Conservation (phyloP, 805 yeast genomes). For the Danielia oregonensis region DNA sequence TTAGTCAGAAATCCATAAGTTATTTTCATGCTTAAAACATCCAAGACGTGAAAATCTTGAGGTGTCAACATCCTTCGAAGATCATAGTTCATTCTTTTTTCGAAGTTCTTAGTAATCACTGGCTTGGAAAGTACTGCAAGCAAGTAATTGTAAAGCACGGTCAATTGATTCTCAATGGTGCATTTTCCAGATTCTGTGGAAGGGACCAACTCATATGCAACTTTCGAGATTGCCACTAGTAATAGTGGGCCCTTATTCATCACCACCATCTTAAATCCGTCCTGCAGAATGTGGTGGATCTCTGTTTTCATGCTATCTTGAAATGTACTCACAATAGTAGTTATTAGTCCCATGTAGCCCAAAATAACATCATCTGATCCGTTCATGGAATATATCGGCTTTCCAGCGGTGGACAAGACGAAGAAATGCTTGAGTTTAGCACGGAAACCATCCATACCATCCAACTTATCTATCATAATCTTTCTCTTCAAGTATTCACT, state of each 20-base stretch:
- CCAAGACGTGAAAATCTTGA: slow-evolving; percentile 69
- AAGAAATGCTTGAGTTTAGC: slow-evolving; percentile 63
- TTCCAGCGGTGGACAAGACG: slow-evolving; percentile 79
- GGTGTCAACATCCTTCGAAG: slow-evolving; percentile 70
- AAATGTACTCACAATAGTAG: slow-evolving; percentile 73
- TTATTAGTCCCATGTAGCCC: slow-evolving; percentile 75
- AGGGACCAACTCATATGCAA: slow-evolving; percentile 41
- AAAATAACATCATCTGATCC: slow-evolving; percentile 66
- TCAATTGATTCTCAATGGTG: slow-evolving; percentile 50
- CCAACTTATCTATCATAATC: slow-evolving; percentile 16
- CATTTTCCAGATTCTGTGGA: neutral
- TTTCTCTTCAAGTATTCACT: slow-evolving; percentile 5
- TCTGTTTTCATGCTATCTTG: slow-evolving; percentile 38
- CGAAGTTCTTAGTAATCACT: slow-evolving; percentile 65
- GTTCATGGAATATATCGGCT: slow-evolving; percentile 77
- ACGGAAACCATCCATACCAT: slow-evolving; percentile 18
- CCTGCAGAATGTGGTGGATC: slow-evolving; percentile 52
- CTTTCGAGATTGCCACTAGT: slow-evolving; percentile 62
- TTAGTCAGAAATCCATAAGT: slow-evolving; percentile 29
- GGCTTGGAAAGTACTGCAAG: slow-evolving; percentile 82
- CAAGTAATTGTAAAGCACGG: slow-evolving; percentile 69
- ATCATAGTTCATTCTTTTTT: slow-evolving; percentile 75
- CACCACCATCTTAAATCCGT: slow-evolving; percentile 50
- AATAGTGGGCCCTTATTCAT: slow-evolving; percentile 65
- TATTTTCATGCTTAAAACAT: slow-evolving; percentile 45